Evolutionary conservation across 192 early-diverging fungal species (phyloP).

Genomic region (Backusella liffmaniae): DNA sequence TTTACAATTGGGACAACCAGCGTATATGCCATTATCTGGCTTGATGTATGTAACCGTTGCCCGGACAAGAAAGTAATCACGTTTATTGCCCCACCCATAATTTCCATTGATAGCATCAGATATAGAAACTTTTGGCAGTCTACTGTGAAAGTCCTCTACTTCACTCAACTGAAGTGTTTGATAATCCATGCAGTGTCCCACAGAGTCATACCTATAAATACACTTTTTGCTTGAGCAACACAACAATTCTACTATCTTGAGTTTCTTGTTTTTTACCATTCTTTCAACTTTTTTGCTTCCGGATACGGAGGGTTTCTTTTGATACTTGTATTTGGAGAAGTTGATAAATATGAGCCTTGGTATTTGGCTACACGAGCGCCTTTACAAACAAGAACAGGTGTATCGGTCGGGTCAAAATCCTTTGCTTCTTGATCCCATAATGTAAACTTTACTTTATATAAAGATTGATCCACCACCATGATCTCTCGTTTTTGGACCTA

Average conservation of each 20-base stretch:
- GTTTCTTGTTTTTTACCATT: constrained; percentile 59
- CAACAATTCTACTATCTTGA: neutral
- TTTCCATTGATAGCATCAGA: neutral
- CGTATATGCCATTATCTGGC: constrained; percentile 70
- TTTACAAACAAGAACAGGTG: constrained; percentile 79
- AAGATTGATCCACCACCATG: constrained; percentile 72
- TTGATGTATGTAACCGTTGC: constrained; percentile 78
- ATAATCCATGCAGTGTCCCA: neutral
- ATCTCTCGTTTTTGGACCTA: constrained; percentile 83
- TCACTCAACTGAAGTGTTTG: neutral
- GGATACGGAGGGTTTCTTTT: constrained; percentile 71
- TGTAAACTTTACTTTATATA: constrained; percentile 71
- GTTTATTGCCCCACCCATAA: constrained; percentile 18
- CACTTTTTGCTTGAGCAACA: neutral
- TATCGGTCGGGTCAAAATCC: constrained; percentile 46
- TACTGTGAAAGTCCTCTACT: neutral
- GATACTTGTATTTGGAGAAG: constrained; percentile 43
- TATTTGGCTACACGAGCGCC: constrained; percentile 83
- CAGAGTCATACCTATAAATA: neutral
- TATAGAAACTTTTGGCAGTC: neutral
- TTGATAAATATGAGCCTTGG: constrained; percentile 66
- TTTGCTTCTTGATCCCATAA: constrained; percentile 86
- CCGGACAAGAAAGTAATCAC: constrained; percentile 72
- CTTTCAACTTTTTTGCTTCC: constrained; percentile 68
- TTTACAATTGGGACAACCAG: constrained; percentile 87